Percentiles rank a stretch among this genome's conserved stretches.
phyloP scores from a whole-genome alignment of 1,139 yeast genomes.

The Blastobotrys indianensis region DNA sequence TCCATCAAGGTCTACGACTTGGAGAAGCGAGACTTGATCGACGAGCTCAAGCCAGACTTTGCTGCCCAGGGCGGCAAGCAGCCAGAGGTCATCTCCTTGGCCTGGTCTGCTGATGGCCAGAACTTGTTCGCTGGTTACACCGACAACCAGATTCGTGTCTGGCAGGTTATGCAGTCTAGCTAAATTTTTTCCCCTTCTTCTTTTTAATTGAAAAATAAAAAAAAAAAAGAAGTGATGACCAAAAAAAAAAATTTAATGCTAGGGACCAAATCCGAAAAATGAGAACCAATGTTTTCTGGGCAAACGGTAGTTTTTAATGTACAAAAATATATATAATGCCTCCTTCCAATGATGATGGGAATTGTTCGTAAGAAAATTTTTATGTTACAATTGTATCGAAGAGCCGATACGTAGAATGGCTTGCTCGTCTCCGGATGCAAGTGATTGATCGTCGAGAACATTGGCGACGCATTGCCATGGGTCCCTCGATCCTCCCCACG shows the following conservation, averaged over 20 bases:
- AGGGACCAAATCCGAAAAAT: neutral
- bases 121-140: conserved; percentile 99
- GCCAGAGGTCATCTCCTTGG: conserved; percentile 97
- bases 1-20: conserved; percentile 98
- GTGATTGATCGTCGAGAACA: conserved; percentile 57
- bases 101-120: conserved; percentile 99
- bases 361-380: too few species aligned
- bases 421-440: conserved; percentile 59
- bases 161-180: conserved; percentile 98
- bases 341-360: too few species aligned
- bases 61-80: conserved; percentile 81
- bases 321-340: neutral
- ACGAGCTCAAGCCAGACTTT: conserved; percentile 98
- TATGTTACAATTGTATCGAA: conserved; percentile 12
- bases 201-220: neutral
- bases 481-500: conserved; percentile 92
- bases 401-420: conserved; percentile 68
- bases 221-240: neutral
- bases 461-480: conserved; percentile 87
- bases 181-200: conserved; percentile 26
- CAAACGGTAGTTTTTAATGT: neutral
- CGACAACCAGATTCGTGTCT: conserved; percentile 98
- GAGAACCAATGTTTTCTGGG: neutral
- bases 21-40: conserved; percentile 92
- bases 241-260: neutral